Evolutionary conservation across 768 basidiomycete species (phyloP), one percentile per base, ranked within the genome.

Genomic region (Rhizopogon vesiculosus): DNA sequence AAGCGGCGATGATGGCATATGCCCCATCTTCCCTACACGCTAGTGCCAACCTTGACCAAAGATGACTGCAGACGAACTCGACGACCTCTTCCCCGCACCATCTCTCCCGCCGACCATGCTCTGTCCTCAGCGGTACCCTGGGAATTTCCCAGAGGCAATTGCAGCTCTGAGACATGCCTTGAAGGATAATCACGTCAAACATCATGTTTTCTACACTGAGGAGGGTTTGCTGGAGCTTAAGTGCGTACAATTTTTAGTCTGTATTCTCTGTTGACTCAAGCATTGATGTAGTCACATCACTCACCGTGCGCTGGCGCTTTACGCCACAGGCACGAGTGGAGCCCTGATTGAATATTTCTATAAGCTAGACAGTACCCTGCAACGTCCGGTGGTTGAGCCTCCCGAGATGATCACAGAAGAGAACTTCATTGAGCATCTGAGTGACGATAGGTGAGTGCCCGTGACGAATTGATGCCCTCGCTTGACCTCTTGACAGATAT

Each of bases 181-280:
- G 46, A 77, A 75, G 56, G 79, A 82, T 4, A 80, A 81, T 53
- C 76, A 82, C 49, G 63, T 67, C 29, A 73, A 68, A 46, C 70
- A 72, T 63, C 81, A 85, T 53, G 71, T 77, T 10, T 85, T 78
- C 65, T 75, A 77, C 62, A 77, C 81, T 51, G 62, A 78, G 18
- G 56, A 44, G 31, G 59, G 69, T 0, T 78, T 79, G 4, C 25
- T 25, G 4, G 25, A 25, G 56, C 83, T 84, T 70, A 83, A 84
- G 83, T 82, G 57, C 12, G 75, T 65, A 12, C 7, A 0, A 13
- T 4, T n/a, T 50, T 10, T 16, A 13, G 19, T 8, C 5, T 1
- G 49, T 5, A 2, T 10, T 35, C 22, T 51, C 29, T 3, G 2
- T n/a, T 48, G 25, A 49, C 22, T 50, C 51, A 8, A 50, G 18